Evolutionary conservation across 352 stramenopile species (phyloP).

Genomic region (Pythium aquatile): DNA sequence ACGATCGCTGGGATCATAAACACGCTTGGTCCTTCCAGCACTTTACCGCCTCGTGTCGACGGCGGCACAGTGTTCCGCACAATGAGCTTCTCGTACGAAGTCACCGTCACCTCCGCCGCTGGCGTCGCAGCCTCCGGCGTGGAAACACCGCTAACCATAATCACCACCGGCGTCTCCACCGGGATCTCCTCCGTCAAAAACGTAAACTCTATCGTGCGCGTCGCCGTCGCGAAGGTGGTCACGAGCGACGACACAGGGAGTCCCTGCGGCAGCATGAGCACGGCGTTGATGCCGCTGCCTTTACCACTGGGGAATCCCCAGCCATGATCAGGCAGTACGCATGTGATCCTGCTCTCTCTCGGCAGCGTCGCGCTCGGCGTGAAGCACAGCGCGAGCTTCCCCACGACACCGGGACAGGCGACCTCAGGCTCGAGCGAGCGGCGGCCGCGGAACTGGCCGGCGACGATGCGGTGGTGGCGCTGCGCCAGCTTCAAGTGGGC

Average conservation of each 20-base stretch:
- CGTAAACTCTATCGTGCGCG: slow-evolving; percentile 52
- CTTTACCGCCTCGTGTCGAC: slow-evolving; percentile 60
- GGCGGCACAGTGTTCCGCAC: slow-evolving; percentile 44
- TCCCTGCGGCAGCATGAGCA: slow-evolving; percentile 38
- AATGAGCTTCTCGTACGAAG: slow-evolving; percentile 62
- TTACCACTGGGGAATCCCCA: slow-evolving; percentile 37
- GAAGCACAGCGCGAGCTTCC: slow-evolving; percentile 53
- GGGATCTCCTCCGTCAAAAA: slow-evolving; percentile 46
- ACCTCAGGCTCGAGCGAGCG: slow-evolving; percentile 45
- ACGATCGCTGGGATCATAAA: slow-evolving; percentile 55
- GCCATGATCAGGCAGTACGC: slow-evolving; percentile 52
- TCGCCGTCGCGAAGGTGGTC: slow-evolving; percentile 31
- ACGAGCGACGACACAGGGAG: slow-evolving; percentile 30
- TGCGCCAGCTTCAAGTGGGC: slow-evolving; percentile 69
- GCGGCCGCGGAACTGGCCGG: slow-evolving; percentile 47
- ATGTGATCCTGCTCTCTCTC: slow-evolving; percentile 46
- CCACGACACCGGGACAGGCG: slow-evolving; percentile 43
- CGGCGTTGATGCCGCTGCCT: slow-evolving; percentile 18
- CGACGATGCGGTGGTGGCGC: slow-evolving; percentile 55
- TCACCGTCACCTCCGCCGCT: slow-evolving; percentile 46
- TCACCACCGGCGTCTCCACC: slow-evolving; percentile 33
- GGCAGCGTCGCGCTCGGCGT: slow-evolving; percentile 37
- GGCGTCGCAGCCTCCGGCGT: slow-evolving; percentile 58
- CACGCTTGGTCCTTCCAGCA: slow-evolving; percentile 50
- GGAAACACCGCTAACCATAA: slow-evolving; percentile 52